A percentile compares a stretch with the other conserved stretches of the same genome.
phyloP scores from a whole-genome alignment of 163 green algal species.

The Chloromonas sp. region DNA sequence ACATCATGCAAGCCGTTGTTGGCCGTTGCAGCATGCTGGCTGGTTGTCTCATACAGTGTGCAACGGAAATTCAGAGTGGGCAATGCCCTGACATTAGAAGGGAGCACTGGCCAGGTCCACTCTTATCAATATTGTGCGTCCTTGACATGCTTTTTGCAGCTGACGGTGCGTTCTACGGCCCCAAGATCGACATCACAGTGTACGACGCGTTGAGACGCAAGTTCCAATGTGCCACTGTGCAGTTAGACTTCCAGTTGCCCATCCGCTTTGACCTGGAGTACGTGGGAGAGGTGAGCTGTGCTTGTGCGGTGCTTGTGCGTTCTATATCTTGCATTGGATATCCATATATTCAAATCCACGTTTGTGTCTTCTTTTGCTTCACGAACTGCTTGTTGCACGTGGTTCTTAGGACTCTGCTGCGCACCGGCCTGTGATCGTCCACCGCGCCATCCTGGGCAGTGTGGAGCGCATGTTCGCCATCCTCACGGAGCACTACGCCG shows the following conservation, averaged over 20 bases:
- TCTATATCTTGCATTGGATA: too few relatives aligned
- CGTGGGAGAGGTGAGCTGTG: conserved; percentile 48
- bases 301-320: neutral
- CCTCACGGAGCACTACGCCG: conserved; percentile 94
- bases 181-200: conserved; percentile 99
- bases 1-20: too few relatives aligned
- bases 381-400: neutral
- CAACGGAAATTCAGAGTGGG: too few relatives aligned
- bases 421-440: conserved; percentile 89
- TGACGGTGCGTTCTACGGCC: conserved; percentile 96
- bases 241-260: conserved; percentile 98
- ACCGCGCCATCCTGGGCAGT: conserved; percentile 88
- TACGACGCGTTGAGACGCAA: conserved; percentile 89
- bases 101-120: too few relatives aligned
- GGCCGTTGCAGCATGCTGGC: too few relatives aligned
- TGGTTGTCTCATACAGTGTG: too few relatives aligned
- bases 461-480: conserved; percentile 99
- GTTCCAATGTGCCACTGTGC: conserved; percentile 95
- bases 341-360: too few relatives aligned
- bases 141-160: conserved; percentile 19
- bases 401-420: neutral
- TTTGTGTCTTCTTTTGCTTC: too few relatives aligned
- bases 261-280: conserved; percentile 85
- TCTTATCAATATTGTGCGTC: neutral
- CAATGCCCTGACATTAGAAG: too few relatives aligned